These are phyloP conservation scores for Vitellaria paradoxa DNA, from an alignment of 179 eudicot species.

Conservation along the genomic window DNA sequence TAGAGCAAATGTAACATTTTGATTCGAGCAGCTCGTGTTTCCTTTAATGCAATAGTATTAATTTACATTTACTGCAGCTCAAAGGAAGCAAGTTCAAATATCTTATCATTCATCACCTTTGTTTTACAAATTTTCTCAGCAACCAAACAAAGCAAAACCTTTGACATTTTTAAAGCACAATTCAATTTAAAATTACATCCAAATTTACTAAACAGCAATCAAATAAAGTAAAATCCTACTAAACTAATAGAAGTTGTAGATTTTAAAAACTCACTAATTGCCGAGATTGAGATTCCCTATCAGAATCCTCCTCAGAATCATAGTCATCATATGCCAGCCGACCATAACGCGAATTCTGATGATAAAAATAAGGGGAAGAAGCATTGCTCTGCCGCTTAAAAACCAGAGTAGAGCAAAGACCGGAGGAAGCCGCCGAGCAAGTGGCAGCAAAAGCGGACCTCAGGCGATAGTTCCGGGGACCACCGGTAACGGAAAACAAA, in stretches of 20 bases:
- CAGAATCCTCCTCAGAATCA: slow-evolving; percentile 39
- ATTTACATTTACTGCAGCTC: not conserved
- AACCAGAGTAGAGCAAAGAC: slow-evolving; percentile 17
- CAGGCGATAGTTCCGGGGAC: not conserved
- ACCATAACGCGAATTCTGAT: slow-evolving; percentile 32
- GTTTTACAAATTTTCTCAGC: not conserved
- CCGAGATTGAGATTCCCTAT: slow-evolving; percentile 18
- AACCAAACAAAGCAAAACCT: not conserved
- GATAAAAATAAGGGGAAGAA: slow-evolving; percentile 21
- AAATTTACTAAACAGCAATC: not conserved
- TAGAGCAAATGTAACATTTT: not conserved
- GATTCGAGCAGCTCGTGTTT: not conserved
- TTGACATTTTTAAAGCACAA: not conserved
- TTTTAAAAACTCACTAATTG: slow-evolving; percentile 27
- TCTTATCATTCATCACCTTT: not conserved
- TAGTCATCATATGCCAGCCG: slow-evolving; percentile 42
- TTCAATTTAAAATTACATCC: not conserved
- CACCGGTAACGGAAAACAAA: not conserved
- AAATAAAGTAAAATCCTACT: not conserved
- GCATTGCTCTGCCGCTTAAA: slow-evolving; percentile 15
- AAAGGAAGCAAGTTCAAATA: not conserved
- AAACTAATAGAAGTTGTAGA: slow-evolving; percentile 2
- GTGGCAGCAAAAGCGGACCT: slow-evolving; percentile 10
- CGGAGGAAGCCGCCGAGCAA: slow-evolving; percentile 17
- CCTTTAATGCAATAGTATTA: not conserved